Conservation (phyloP, 768 basidiomycete species). For the Mycena albidolilacea region DNA sequence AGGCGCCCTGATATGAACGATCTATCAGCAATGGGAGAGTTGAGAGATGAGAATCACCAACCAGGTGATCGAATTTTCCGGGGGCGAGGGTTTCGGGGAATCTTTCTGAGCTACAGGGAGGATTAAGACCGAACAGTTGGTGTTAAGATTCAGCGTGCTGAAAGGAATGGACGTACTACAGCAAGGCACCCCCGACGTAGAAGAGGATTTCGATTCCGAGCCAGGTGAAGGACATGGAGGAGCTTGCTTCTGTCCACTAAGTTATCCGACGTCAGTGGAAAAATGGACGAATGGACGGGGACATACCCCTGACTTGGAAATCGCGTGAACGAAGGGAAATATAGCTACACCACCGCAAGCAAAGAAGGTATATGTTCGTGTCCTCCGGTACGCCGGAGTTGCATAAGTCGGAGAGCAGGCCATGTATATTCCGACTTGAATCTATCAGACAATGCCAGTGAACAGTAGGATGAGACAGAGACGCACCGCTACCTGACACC, state of each 20-base stretch:
- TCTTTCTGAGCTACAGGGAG: conserved; percentile 22
- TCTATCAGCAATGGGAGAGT: neutral
- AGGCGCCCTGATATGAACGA: conserved; percentile 19
- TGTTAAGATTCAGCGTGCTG: neutral
- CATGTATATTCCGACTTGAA: conserved; percentile 32
- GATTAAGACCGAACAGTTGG: neutral
- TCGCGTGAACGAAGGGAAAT: conserved; percentile 27
- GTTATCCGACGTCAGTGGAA: neutral
- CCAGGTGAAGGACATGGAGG: conserved; percentile 26
- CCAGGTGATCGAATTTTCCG: conserved; percentile 15
- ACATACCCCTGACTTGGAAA: conserved; percentile 20
- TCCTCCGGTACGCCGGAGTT: conserved; percentile 21
- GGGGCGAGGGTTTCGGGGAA: conserved; percentile 25
- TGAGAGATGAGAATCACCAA: neutral
- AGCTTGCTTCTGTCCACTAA: conserved; percentile 12
- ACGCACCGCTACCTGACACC: neutral
- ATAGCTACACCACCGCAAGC: conserved; percentile 25
- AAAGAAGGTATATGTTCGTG: conserved; percentile 36
- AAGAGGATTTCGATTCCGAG: conserved; percentile 8
- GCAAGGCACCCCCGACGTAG: conserved; percentile 32
- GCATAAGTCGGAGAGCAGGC: conserved; percentile 28
- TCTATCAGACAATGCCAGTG: neutral
- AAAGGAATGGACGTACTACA: conserved; percentile 24
- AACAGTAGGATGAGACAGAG: neutral
- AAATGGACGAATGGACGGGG: neutral